Evolutionary conservation across 305 asterid species (phyloP).

Genomic region (Striga hermonthica): DNA sequence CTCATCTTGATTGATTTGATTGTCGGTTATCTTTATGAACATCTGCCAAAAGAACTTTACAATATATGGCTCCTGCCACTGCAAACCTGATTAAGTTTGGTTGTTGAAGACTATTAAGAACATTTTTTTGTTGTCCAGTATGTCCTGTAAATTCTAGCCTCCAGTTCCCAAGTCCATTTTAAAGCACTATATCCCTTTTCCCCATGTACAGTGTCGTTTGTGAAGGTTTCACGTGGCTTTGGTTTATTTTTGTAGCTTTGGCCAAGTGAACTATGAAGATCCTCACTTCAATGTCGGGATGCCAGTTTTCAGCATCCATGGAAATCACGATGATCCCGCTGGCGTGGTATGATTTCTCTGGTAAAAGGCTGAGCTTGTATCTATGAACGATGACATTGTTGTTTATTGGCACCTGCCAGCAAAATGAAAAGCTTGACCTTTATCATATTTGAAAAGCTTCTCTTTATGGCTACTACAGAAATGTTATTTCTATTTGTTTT

Average conservation of each 20-base stretch:
- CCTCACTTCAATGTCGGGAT: conserved; percentile 97
- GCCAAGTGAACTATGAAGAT: conserved; percentile 97
- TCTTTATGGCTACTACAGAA: conserved; percentile 21
- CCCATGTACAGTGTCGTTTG: conserved; percentile 10
- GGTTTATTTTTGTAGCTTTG: conserved; percentile 60
- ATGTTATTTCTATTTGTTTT: conserved; percentile 16
- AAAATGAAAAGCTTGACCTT: conserved; percentile 5
- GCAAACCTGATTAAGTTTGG: conserved; percentile 9
- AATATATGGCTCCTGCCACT: neutral
- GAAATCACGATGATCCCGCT: conserved; percentile 99
- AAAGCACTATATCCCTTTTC: conserved; percentile 15
- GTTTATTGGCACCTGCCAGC: conserved; percentile 18
- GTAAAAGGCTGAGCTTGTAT: conserved; percentile 40
- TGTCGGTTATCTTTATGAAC: conserved; percentile 22
- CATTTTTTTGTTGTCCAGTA: neutral
- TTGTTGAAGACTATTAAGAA: conserved; percentile 16
- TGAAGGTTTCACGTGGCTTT: conserved; percentile 22
- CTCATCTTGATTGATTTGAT: neutral
- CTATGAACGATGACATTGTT: conserved; percentile 24
- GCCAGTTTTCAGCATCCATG: conserved; percentile 98
- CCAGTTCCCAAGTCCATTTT: neutral
- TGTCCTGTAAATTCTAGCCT: conserved; percentile 16
- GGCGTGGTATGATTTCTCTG: conserved; percentile 92
- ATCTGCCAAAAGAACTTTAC: conserved; percentile 3
- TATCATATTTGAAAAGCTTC: conserved; percentile 21